Percentiles rank a stretch among this genome's conserved stretches.
phyloP scores from a whole-genome alignment of 1,284 basidiomycete genomes.

The Agaricales sp. region DNA sequence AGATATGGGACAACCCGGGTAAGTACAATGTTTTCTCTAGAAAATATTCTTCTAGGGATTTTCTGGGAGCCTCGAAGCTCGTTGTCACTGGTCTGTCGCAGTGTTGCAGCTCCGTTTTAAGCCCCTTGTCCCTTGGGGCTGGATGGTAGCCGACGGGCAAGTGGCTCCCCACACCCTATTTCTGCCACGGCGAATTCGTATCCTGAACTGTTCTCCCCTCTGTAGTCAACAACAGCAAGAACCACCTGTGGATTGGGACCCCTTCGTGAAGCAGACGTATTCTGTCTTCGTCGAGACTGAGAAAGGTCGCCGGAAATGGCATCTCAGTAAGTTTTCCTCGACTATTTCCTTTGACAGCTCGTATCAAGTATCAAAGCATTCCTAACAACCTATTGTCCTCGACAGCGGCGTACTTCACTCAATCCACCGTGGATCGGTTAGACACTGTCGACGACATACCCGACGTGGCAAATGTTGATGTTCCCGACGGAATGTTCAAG shows the following conservation, averaged over 20 bases:
- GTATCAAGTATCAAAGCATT: too few relatives aligned
- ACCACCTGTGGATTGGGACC: conserved; percentile 58
- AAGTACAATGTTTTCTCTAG: conserved; percentile 8
- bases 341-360: conserved; percentile 4
- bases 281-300: conserved; percentile 59
- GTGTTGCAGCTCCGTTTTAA: conserved; percentile 3
- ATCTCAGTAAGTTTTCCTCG: conserved; percentile 50
- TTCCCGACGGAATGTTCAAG: conserved; percentile 53
- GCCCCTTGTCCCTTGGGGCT: too few relatives aligned
- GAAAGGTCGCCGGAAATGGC: conserved; percentile 64
- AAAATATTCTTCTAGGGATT: conserved; percentile 1
- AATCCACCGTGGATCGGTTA: conserved; percentile 53
- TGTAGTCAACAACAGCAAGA: conserved; percentile 24
- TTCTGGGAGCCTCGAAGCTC: background rate
- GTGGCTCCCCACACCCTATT: conserved; percentile 1
- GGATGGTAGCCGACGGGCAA: background rate
- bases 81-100: conserved; percentile 4
- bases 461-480: conserved; percentile 37
- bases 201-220: conserved; percentile 15
- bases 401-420: conserved; percentile 69
- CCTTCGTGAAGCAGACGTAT: conserved; percentile 70
- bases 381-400: background rate
- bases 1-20: conserved; percentile 28
- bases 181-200: conserved; percentile 4
- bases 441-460: conserved; percentile 54